phyloP scores from a whole-genome alignment of 441 rosid species.

The Sinapis alba region DNA sequence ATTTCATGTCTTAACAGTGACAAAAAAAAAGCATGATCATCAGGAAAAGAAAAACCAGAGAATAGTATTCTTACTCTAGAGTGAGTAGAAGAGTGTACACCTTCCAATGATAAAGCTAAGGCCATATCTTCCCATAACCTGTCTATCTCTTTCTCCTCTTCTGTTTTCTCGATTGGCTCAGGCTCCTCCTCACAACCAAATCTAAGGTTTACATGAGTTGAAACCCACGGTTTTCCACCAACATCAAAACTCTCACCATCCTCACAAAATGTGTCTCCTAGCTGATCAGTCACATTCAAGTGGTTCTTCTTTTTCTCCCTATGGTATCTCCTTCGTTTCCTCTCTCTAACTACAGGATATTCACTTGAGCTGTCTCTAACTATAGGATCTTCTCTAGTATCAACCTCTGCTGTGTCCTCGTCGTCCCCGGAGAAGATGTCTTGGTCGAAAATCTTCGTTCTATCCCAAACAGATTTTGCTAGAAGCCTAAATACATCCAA shows the following conservation, averaged over 20 bases:
- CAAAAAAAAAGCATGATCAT: neutral
- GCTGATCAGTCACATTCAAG: neutral
- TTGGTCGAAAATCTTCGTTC: conserved; percentile 32
- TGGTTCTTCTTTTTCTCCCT: conserved; percentile 18
- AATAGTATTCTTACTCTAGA: conserved; percentile 39
- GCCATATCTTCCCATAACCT: conserved; percentile 59
- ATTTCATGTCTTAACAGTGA: neutral
- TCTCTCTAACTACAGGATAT: neutral
- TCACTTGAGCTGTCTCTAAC: neutral
- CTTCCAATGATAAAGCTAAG: conserved; percentile 38
- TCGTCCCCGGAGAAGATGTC: conserved; percentile 8
- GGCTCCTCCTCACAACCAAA: conserved; percentile 47
- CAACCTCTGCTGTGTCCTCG: neutral
- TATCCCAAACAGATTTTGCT: conserved; percentile 35
- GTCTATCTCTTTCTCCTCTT: conserved; percentile 52
- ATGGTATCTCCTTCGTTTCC: conserved; percentile 14
- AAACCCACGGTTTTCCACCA: neutral
- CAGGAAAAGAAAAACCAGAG: neutral
- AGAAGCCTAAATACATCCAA: conserved; percentile 15
- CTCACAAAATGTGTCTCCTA: neutral
- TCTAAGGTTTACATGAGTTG: conserved; percentile 46
- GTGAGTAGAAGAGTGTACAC: conserved; percentile 28
- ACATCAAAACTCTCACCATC: conserved; percentile 1
- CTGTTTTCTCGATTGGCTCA: conserved; percentile 45
- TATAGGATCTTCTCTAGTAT: conserved; percentile 10